Base-by-base conservation (phyloP, 2,329 filamentous ascomycete species). In the Talaromyces sp. region DNA sequence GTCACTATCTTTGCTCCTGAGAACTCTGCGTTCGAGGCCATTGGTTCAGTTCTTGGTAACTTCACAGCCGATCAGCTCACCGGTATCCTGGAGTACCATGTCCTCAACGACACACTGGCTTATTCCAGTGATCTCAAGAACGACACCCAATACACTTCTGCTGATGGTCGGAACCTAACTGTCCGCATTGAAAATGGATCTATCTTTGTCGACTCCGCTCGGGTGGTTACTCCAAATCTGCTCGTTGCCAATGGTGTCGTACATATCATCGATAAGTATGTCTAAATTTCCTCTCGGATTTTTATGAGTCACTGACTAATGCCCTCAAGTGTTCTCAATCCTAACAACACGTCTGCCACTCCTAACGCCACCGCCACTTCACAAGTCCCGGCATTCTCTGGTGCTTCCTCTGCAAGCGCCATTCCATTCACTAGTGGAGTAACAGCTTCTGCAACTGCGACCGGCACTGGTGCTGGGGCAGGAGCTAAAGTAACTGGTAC, bases 241-340 rank as follows among this genome's bases (percentile, higher is more conserved):
- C 56, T 64, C 1, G 31, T 64, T 27, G 62, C 62, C 6, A 64
- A 64, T 36, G 62, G 62, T n/a, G 62, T 64, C 1, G 40, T 64
- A 25, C 62, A 64, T n/a, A 22, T 64, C 27, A 59, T 64, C 31
- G 62, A 64, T 49, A 64, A 64, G 62, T 64, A 60, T 60, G 62
- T 51, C 17, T 17, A 15, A 7, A 38, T 17, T 10, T 27, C 19
- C 17, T 17, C 19, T 58, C n/a, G 2, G 8, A 17, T 7, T 25
- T 47, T 6, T 2, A 31, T 45, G 45, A 15, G 7, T 31, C 22
- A 40, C 8, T 19, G 31, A 53, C 38, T 63, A 49, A 58, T 5
- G 4, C 27, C 5, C 3, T 43, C 8, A 34, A 64, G 62, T 13
- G 62, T 64, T 6, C 54, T 64, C 27, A 64, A 64, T 45, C 62